A percentile compares a stretch with the other conserved stretches of the same genome.
Conservation (phyloP, 768 basidiomycete genomes). For the Termitomyces sp. region DNA sequence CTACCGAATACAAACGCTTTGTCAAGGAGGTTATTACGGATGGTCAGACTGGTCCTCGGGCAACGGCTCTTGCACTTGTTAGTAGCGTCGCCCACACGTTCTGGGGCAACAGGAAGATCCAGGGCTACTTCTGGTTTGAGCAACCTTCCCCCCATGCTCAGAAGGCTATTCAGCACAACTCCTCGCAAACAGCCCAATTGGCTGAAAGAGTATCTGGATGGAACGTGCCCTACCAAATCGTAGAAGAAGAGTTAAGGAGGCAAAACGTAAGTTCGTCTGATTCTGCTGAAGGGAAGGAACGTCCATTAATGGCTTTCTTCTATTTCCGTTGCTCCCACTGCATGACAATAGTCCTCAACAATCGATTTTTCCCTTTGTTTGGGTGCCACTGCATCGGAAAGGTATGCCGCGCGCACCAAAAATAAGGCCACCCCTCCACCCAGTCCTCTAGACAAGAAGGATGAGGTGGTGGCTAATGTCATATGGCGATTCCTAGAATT, state of each 20-base stretch:
- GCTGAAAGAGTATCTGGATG: slow-evolving; percentile 86
- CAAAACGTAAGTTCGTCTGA: slow-evolving; percentile 74
- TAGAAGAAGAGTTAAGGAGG: slow-evolving; percentile 92
- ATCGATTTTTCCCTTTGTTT: slow-evolving; percentile 95
- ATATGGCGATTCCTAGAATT: slow-evolving; percentile 98
- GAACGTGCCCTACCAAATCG: slow-evolving; percentile 80
- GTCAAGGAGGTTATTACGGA: slow-evolving; percentile 96
- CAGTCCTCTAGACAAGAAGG: slow-evolving; percentile 84
- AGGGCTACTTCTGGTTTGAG: slow-evolving; percentile 76
- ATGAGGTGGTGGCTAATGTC: slow-evolving; percentile 96
- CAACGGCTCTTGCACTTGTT: slow-evolving; percentile 85
- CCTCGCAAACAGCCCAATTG: slow-evolving; percentile 76
- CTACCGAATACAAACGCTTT: slow-evolving; percentile 90
- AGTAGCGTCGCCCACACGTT: slow-evolving; percentile 75
- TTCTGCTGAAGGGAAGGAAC: slow-evolving; percentile 17
- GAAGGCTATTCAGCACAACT: slow-evolving; percentile 68
- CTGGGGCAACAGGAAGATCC: slow-evolving; percentile 78
- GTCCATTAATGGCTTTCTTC: slow-evolving; percentile 21
- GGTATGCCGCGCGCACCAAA: slow-evolving; percentile 79
- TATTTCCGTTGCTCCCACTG: slow-evolving; percentile 12
- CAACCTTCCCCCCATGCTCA: slow-evolving; percentile 45
- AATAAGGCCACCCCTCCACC: slow-evolving; percentile 43
- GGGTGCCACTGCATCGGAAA: slow-evolving; percentile 83
- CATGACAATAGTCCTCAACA: slow-evolving; percentile 74
- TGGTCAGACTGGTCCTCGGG: slow-evolving; percentile 89